Evolutionary conservation across 495 filamentous ascomycete genomes (phyloP), one percentile per base, ranked within the genome.

Genomic region (Xylaria bambusicola): DNA sequence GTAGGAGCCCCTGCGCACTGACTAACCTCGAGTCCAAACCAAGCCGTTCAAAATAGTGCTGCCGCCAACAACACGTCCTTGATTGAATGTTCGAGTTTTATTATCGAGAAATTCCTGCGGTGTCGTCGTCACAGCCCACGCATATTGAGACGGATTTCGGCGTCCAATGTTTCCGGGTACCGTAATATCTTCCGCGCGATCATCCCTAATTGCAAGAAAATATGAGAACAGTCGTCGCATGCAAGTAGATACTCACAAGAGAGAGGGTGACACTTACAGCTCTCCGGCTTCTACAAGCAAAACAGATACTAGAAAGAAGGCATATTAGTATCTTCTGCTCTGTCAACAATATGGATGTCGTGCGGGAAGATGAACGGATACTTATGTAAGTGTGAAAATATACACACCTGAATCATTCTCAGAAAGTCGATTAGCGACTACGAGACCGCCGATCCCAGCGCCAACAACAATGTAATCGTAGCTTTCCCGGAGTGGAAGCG

Each of bases 401-500:
- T 44, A 54, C 64, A 27, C 38, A 70, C 73, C 65, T 2, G 53
- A 65, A 18, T 74, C 62, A 52, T 78, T 63, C 61, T 81, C 78
- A 4, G 80, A 79, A 2, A 86, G 73, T 3, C 82, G 72, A 60
- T 78, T 80, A 1, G 83, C 82, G 21, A 84, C 67, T 5, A 78
- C 76, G 7, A 85, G 73, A 17, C 82, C 82, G 36, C 76, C 69
- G 21, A 81, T 81, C 9, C 82, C 81, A 21, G 80, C 79, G n/a
- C 82, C 81, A 18, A 84, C 69, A 18, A 84, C 65, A 15, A 82
- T 70, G 44, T 79, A 82, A 63, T 82, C 78, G 38, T 79, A 86
- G 8, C 67, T 66, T 0, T 60, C 64, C 8, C 41, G 53, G 6
- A 73, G 61, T 1, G 66, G 20, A 8, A 62, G 17, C 0, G 33